Conservation (phyloP, 257 asterid genomes). For the Phtheirospermum japonicum region DNA sequence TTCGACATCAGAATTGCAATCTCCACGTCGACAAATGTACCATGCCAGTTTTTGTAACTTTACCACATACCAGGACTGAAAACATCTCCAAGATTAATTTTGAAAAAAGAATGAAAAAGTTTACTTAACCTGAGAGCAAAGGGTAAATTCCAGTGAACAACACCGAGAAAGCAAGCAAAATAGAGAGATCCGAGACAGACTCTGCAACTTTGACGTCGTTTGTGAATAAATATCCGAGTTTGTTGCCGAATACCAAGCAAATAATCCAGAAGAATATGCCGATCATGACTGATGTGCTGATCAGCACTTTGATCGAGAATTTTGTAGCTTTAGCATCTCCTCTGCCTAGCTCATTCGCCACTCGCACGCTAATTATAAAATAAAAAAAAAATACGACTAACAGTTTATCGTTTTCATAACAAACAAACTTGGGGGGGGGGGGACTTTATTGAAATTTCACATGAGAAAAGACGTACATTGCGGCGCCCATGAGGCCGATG, state of each 20-base stretch:
- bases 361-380: neutral
- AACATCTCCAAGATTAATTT: neutral
- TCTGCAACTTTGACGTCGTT: neutral
- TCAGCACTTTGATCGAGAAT: slow-evolving; percentile 1
- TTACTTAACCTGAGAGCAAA: neutral
- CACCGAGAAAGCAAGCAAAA: neutral
- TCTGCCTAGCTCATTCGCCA: neutral
- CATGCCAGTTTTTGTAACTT: too few species aligned
- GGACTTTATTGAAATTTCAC: neutral
- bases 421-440: too few species aligned
- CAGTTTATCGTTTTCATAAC: too few species aligned
- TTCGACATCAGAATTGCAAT: too few species aligned
- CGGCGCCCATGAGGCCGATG: neutral
- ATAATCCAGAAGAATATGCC: neutral
- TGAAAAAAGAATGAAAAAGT: too few species aligned
- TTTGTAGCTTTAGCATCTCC: neutral
- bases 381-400: too few species aligned
- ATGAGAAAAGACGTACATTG: neutral
- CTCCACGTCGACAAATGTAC: too few species aligned
- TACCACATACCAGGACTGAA: too few species aligned
- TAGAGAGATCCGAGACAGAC: neutral
- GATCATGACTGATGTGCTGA: neutral
- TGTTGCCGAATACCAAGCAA: neutral
- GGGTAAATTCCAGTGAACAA: neutral
- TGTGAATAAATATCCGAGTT: neutral